Base-by-base conservation (phyloP, 2,329 filamentous ascomycete species). In the Pseudocercospora fijiensis region DNA sequence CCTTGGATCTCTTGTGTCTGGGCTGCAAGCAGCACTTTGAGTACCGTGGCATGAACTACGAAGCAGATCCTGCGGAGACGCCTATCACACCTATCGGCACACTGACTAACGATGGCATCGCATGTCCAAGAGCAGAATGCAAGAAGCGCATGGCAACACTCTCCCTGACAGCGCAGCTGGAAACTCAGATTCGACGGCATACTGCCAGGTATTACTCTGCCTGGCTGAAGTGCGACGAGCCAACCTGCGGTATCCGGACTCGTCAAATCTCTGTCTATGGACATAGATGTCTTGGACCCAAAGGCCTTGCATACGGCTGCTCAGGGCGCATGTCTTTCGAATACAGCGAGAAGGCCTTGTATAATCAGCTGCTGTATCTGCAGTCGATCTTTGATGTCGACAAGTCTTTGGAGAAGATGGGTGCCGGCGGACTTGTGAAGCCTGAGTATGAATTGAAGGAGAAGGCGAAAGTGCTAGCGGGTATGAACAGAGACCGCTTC, bases 201-300 rank as follows among this genome's bases (percentile, higher is more conserved):
- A 90, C 91, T 6, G 84, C 90, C 9, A 86, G 86, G 55, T 99
- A 99, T 82, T 98, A 99, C 77, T 90, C 96, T 73, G 92, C 88
- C 65, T 96, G 91, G 88, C 85, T 99, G 5, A 83, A 91, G 43
- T 99, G 95, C 77, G 90, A 96, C 76, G 95, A 99, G 76, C 81
- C 90, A 1, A 88, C 90, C 33, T 99, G 95, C 77, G 90, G 89
- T 27, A 90, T 88, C 74, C 89, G 91, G 62, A 98, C 95, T 1
- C 86, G 94, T 56, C 92, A 96, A 76, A 93, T 98, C 83, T 91
- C 88, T 71, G 95, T 99, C 43, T 96, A 96, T 76, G 95, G 95
- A 52, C 88, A 90, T 65, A 87, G 92, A 57, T 99, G 95, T 76
- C 83, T 98, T 5, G 95, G 95, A 0, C 91, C 94, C 16, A 89